Base-by-base conservation (phyloP, 306 rosid species). In the Corylus heterophylla region DNA sequence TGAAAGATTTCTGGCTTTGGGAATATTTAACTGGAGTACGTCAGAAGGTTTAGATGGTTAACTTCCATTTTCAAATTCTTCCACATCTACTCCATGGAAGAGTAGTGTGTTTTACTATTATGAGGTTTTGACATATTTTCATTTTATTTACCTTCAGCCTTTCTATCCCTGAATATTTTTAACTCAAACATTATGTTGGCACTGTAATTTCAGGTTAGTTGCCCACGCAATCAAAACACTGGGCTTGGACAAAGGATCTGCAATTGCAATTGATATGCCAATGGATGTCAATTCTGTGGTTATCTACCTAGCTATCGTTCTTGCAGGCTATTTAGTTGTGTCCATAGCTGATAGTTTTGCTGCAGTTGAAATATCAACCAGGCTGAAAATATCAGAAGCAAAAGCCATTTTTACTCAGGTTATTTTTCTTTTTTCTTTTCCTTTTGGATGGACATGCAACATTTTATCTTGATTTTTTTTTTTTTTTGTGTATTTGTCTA, bases 281-380 rank as follows among this genome's bases (percentile, higher is more conserved):
- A 95, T 95, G 99, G 74, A 88, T 88, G 92, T 86, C 79, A 85
- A 64, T 71, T 88, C 98, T n/a, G 88, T 93, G 69, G 86, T 93
- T 82, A 91, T 91, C 90, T 95, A 95, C 90, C 88, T 95, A 54
- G 97, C 97, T 73, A 91, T 92, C 66, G 82, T 92, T 88, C 90
- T 95, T 79, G 94, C 92, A 48, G 97, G 98, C 79, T 88, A 84
- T 80, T 93, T 85, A 56, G 96, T 93, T 78, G 99, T 95, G 75
- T 95, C 98, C 18, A 93, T 95, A 64, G 99, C 99, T 79, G 98
- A 95, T 88, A 95, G 99, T 88, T 95, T 95, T 82, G 97, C 97
- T 75, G 86, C 97, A 12, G 79, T 71, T 79, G 99, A 95, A 90
- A 95, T 95, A 86, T 92, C 98, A 77, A 79, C 88, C 71, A 91